These are phyloP conservation scores for Leccinum subatratum DNA, from an alignment of 1,284 basidiomycete species.

Conservation along the genomic window DNA sequence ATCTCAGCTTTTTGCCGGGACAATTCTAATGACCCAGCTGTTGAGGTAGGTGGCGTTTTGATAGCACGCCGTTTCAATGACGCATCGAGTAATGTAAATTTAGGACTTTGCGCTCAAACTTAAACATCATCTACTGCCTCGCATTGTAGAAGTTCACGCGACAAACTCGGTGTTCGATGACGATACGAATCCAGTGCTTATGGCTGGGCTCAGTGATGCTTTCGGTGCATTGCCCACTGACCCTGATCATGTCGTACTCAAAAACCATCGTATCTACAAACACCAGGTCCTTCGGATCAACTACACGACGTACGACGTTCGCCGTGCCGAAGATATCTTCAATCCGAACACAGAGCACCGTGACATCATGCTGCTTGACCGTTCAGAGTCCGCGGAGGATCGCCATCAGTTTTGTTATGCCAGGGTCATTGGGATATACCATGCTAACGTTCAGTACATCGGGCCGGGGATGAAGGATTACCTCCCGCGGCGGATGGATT, in stretches of 20 bases:
- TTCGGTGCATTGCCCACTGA: fast-evolving
- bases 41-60: neutral
- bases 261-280: neutral
- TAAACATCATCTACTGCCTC: neutral
- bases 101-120: neutral
- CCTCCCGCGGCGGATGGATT: neutral
- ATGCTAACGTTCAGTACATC: neutral
- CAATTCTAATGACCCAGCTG: neutral
- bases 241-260: neutral
- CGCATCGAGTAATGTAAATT: neutral
- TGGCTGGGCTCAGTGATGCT: neutral
- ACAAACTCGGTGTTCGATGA: neutral
- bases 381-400: neutral
- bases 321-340: neutral
- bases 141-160: neutral
- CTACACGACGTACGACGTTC: neutral
- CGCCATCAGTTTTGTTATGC: neutral
- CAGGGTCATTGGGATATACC: neutral
- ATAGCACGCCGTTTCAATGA: neutral
- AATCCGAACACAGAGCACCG: neutral
- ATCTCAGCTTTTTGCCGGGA: neutral
- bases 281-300: neutral
- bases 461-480: neutral
- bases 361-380: neutral
- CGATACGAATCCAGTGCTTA: neutral